phyloP scores from a whole-genome alignment of 2,329 filamentous ascomycete species.

The Aspergillus pseudotamarii region DNA sequence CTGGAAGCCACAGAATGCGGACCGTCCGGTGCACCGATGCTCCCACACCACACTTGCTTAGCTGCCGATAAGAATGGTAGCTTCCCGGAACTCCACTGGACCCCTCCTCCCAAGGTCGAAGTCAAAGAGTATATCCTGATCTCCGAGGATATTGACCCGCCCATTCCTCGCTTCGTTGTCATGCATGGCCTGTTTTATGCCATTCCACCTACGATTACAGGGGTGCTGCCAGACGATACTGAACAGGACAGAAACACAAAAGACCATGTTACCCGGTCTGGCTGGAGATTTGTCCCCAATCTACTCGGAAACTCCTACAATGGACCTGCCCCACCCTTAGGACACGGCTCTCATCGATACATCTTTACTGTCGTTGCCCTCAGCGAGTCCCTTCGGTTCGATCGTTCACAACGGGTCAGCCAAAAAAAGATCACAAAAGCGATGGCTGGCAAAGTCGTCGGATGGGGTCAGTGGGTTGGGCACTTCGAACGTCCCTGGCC shows the following conservation, averaged over 20 bases:
- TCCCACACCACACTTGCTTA: not conserved
- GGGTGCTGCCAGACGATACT: slow-evolving; percentile 22
- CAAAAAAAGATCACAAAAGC: slow-evolving; percentile 31
- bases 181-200: slow-evolving; percentile 33
- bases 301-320: slow-evolving; percentile 26
- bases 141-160: slow-evolving; percentile 35
- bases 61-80: not conserved
- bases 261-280: slow-evolving; percentile 25
- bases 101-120: not conserved
- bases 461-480: not conserved
- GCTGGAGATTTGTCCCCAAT: slow-evolving; percentile 34
- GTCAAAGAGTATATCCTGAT: slow-evolving; percentile 27
- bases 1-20: not conserved
- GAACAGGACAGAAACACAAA: slow-evolving; percentile 11
- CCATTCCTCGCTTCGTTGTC: slow-evolving; percentile 24
- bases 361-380: slow-evolving; percentile 36
- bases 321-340: slow-evolving; percentile 31
- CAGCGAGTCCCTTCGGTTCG: slow-evolving; percentile 25
- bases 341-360: slow-evolving; percentile 38
- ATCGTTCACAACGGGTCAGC: slow-evolving; percentile 19
- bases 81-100: not conserved
- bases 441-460: slow-evolving; percentile 33
- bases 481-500: not conserved
- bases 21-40: not conserved
- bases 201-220: slow-evolving; percentile 28